Evolutionary conservation across 306 rosid species (phyloP).

Genomic region (Ceratonia siliqua): DNA sequence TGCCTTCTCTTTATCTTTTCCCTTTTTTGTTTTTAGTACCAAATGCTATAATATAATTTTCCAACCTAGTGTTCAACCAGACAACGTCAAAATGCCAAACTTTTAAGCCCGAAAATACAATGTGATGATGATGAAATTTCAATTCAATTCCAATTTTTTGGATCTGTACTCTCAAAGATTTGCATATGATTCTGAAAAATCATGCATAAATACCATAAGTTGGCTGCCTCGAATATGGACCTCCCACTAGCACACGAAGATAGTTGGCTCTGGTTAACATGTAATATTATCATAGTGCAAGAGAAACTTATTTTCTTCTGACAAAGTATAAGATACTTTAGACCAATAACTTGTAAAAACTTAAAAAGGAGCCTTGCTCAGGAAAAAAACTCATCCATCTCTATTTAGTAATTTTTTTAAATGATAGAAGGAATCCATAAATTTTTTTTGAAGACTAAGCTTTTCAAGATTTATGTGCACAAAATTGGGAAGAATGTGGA

Average conservation of each 20-base stretch:
- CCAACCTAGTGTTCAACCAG: not conserved
- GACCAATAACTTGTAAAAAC: not conserved
- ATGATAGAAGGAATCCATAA: not conserved
- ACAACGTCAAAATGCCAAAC: not conserved
- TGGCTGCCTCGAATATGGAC: not conserved
- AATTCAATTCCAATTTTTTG: not conserved
- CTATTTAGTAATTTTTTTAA: not conserved
- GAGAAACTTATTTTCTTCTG: not conserved
- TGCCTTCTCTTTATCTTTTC: not conserved
- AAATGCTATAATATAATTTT: not conserved
- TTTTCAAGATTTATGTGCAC: not conserved
- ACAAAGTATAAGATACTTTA: not conserved
- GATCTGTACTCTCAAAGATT: not conserved
- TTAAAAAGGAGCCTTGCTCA: not conserved
- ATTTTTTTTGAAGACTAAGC: not conserved
- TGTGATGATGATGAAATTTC: not conserved
- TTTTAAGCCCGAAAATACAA: not conserved
- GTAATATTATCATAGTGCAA: not conserved
- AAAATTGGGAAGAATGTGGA: not conserved
- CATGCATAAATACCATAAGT: not conserved
- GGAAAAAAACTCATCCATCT: too few relatives aligned
- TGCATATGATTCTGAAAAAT: not conserved
- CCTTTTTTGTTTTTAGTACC: not conserved
- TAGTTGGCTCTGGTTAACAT: not conserved
- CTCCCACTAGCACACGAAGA: not conserved